Evolutionary conservation across 2,329 filamentous ascomycete species (phyloP).

Genomic region (Trichoderma atrobrunneum): DNA sequence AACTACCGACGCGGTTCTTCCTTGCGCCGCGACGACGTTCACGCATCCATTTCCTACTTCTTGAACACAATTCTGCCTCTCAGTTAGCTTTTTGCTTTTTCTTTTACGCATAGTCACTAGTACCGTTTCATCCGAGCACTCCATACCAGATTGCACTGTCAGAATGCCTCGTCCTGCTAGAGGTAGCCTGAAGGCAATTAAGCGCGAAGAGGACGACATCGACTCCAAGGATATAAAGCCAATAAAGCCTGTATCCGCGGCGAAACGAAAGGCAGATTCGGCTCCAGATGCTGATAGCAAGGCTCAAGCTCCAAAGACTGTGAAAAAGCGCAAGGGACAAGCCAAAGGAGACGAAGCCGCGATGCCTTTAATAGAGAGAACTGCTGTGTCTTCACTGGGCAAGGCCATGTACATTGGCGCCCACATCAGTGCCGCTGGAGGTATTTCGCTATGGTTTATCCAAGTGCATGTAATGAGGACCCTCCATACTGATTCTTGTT

Average conservation of each 20-base stretch:
- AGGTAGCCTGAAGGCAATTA: slow-evolving; percentile 33
- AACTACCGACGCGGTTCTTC: neutral
- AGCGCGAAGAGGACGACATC: slow-evolving; percentile 33
- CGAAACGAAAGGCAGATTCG: slow-evolving; percentile 25
- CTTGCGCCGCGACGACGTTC: neutral
- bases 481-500: neutral
- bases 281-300: neutral
- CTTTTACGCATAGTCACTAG: neutral
- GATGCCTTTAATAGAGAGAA: slow-evolving; percentile 68
- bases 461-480: neutral
- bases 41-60: neutral
- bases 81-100: accelerated
- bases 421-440: slow-evolving; percentile 87
- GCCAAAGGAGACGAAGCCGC: slow-evolving; percentile 33
- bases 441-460: slow-evolving; percentile 42
- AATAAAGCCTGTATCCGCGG: slow-evolving; percentile 23
- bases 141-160: neutral
- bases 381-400: slow-evolving; percentile 60
- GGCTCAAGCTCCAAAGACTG: neutral
- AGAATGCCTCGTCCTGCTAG: slow-evolving; percentile 37
- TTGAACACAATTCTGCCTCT: neutral
- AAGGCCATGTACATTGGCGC: slow-evolving; percentile 80
- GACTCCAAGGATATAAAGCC: slow-evolving; percentile 23
- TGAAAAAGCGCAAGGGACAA: slow-evolving; percentile 30
- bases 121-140: neutral